Percentiles rank a stretch among this genome's conserved stretches.
Conservation (phyloP, 352 stramenopile species). For the Phytophthora brassicae region DNA sequence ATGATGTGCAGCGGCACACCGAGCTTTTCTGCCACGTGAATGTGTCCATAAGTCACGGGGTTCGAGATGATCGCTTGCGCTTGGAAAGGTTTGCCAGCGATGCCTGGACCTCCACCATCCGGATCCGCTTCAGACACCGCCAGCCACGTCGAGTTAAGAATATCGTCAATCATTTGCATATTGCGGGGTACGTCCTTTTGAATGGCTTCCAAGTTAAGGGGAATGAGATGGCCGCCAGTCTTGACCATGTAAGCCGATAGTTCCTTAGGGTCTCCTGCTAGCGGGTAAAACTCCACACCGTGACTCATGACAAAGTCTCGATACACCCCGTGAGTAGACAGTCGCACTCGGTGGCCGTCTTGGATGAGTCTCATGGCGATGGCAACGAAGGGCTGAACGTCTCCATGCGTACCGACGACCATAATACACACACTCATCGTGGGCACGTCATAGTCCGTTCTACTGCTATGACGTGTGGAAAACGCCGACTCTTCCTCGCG, state of each 20-base stretch:
- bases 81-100: constrained; percentile 63
- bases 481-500: constrained; percentile 23
- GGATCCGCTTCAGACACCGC: constrained; percentile 81
- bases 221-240: constrained; percentile 76
- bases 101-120: constrained; percentile 49
- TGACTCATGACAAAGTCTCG: constrained; percentile 79
- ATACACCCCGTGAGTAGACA: constrained; percentile 91
- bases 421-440: constrained; percentile 87
- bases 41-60: constrained; percentile 90
- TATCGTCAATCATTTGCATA: constrained; percentile 90
- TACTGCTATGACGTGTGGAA: constrained; percentile 20
- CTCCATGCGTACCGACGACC: constrained; percentile 88
- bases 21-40: constrained; percentile 92
- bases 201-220: constrained; percentile 60
- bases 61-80: constrained; percentile 95
- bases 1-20: constrained; percentile 94
- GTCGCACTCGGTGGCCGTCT: constrained; percentile 88
- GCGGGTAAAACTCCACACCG: constrained; percentile 78
- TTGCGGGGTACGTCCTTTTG: constrained; percentile 81
- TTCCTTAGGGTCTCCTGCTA: constrained; percentile 75
- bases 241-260: constrained; percentile 92
- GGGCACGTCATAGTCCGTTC: constrained; percentile 29
- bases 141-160: constrained; percentile 87
- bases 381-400: constrained; percentile 86
- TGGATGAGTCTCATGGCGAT: constrained; percentile 84